phyloP scores from a whole-genome alignment of 805 yeast genomes.

The Kuraishia piskuri region DNA sequence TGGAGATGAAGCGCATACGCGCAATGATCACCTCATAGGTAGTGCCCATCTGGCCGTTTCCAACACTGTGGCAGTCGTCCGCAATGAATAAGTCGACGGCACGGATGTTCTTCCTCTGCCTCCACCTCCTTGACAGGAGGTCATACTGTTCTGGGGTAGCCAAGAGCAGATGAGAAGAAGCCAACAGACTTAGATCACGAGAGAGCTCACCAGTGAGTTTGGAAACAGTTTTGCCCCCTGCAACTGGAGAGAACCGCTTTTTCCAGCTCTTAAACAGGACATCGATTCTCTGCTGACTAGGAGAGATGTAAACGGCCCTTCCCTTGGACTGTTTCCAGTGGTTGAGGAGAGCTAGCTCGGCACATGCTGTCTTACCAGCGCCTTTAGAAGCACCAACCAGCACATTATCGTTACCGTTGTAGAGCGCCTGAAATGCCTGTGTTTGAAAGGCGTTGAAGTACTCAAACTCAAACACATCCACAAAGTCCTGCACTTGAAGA shows the following conservation, averaged over 20 bases:
- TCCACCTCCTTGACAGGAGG: conserved; percentile 71
- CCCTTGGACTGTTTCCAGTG: conserved; percentile 69
- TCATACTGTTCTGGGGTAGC: conserved; percentile 81
- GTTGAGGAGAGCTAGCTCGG: conserved; percentile 62
- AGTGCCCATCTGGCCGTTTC: conserved; percentile 47
- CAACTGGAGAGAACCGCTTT: conserved; percentile 33
- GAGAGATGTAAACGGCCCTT: conserved; percentile 64
- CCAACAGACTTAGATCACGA: conserved; percentile 46
- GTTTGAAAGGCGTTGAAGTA: conserved; percentile 69
- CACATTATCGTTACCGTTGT: conserved; percentile 46
- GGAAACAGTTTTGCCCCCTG: conserved; percentile 49
- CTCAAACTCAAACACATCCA: conserved; percentile 34
- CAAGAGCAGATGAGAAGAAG: conserved; percentile 56
- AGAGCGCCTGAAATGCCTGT: conserved; percentile 55
- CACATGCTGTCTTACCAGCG: conserved; percentile 63
- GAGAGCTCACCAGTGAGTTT: conserved; percentile 51
- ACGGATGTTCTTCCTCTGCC: conserved; percentile 62
- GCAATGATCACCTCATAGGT: conserved; percentile 64
- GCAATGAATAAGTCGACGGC: conserved; percentile 58
- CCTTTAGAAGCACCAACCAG: conserved; percentile 72
- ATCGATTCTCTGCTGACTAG: conserved; percentile 51
- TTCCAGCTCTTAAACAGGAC: conserved; percentile 41
- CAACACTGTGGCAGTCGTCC: conserved; percentile 66
- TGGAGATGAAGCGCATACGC: conserved; percentile 61
- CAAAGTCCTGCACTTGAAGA: conserved; percentile 39